Evolutionary conservation across 208 protist genomes (phyloP), one percentile per base, ranked within the genome.

Genomic region (Crithidia acanthocephali): DNA sequence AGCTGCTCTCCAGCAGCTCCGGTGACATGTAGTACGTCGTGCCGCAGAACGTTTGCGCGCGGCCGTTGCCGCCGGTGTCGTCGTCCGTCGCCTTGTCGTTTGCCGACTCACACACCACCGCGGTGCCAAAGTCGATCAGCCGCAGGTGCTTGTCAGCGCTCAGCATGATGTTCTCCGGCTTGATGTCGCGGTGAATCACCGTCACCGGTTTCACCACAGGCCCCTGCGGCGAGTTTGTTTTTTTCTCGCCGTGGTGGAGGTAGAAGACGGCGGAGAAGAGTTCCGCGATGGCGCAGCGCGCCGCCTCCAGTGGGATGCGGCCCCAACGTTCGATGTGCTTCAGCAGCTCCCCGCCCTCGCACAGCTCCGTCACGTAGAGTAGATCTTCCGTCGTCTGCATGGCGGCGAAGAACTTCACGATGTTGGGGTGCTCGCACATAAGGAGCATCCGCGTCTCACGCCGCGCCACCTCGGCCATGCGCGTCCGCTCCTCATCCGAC

Each of bases 111-210:
- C 83, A 91, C 37, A 88, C 80, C 15, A 97, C 88, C 15, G 94
- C 94, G 16, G 98, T 94, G 63, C 98, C 98, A 80, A 99, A 99
- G 76, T 99, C 98, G 50, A 98, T 98, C 15, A 99, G 85, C 72
- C 92, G 94, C 57, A 99, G 72, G 60, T 99, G 98, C 52, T 94
- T 96, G 66, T 85, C 85, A 20, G 68, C 75, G 57, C 79, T 93
- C 40, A 99, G 79, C 80, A 99, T 92, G 37, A 99, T 91, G 74
- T 99, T 99, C 73, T 98, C 96, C 13, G 97, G 97, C 75, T 99
- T 99, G 47, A 99, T 89, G 74, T 99, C 98, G 51, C 97, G 79
- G 74, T 99, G 98, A 33, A 99, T 79, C 58, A 99, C 93, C 23
- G 87, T 86, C 30, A 86, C 53, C 11, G 80, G 64, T 53, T 85